These are phyloP conservation scores for Dryas octopetala DNA, from an alignment of 306 rosid species.

Conservation along the genomic window DNA sequence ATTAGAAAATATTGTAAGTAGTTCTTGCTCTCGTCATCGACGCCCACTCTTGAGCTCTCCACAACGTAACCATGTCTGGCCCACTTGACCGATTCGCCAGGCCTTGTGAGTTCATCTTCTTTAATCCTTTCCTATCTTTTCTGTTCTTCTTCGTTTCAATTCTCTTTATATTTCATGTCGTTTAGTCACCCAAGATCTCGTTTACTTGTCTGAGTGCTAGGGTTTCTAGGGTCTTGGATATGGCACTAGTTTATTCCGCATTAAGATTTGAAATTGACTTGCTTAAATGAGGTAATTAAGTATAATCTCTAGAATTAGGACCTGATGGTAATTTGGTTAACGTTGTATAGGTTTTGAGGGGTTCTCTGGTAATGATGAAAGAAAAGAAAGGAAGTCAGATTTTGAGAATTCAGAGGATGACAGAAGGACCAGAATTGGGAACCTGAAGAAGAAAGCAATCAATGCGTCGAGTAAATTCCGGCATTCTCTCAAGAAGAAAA, in stretches of 20 bases:
- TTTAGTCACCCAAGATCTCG: neutral
- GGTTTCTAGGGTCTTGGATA: slow-evolving; percentile 12
- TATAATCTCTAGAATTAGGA: neutral
- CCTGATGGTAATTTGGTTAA: slow-evolving; percentile 3
- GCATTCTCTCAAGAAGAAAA: slow-evolving; percentile 67
- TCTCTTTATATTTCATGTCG: neutral
- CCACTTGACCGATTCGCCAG: slow-evolving; percentile 80
- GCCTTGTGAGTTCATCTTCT: slow-evolving; percentile 62
- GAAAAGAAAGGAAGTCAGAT: slow-evolving; percentile 71
- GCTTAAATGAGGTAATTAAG: neutral
- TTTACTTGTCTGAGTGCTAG: neutral
- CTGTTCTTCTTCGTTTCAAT: neutral
- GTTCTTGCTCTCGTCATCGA: slow-evolving; percentile 16
- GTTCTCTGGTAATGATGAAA: slow-evolving; percentile 57
- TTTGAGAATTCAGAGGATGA: slow-evolving; percentile 81
- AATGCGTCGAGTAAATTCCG: slow-evolving; percentile 82
- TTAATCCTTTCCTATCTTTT: neutral
- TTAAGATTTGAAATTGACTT: neutral
- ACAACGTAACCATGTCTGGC: slow-evolving; percentile 59
- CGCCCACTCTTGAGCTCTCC: slow-evolving; percentile 12
- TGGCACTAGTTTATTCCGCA: too few relatives aligned
- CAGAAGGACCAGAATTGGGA: slow-evolving; percentile 63
- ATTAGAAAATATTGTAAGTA: neutral
- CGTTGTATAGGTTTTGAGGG: slow-evolving; percentile 72
- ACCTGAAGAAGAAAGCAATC: slow-evolving; percentile 74